Percentiles rank a stretch among this genome's conserved stretches.
phyloP scores from a whole-genome alignment of 306 rosid species.

The Arachis stenosperma region DNA sequence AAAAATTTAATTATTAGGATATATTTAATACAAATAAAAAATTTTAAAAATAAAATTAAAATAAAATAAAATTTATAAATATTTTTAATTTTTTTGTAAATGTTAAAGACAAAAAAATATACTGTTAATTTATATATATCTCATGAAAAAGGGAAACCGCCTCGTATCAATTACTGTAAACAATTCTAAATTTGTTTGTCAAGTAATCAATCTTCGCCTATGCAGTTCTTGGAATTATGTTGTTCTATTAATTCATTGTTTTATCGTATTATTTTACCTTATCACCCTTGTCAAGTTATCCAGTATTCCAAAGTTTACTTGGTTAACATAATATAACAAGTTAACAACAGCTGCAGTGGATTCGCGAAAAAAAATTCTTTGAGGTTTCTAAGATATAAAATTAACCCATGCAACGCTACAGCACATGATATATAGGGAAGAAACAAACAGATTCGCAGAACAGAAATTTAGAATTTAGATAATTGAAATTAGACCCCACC shows the following conservation, averaged over 20 bases:
- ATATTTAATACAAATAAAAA: no score
- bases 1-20: no score
- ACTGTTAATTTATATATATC: no score
- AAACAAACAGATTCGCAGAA: neutral
- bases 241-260: neutral
- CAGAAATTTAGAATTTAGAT: neutral
- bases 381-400: neutral
- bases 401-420: slow-evolving; percentile 6
- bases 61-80: no score
- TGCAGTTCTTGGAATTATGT: neutral
- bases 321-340: neutral
- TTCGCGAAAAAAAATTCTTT: neutral
- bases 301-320: slow-evolving; percentile 38
- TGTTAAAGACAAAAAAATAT: no score
- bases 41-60: no score
- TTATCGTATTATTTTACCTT: slow-evolving; percentile 9
- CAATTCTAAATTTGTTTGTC: slow-evolving; percentile 41
- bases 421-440: neutral
- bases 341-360: neutral
- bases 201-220: slow-evolving; percentile 42
- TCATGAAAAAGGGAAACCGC: neutral
- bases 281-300: slow-evolving; percentile 51
- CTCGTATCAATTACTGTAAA: neutral
- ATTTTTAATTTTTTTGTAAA: no score
- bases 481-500: neutral